Conservation (phyloP, 2,329 filamentous ascomycete genomes). For the Eutypa lata region DNA sequence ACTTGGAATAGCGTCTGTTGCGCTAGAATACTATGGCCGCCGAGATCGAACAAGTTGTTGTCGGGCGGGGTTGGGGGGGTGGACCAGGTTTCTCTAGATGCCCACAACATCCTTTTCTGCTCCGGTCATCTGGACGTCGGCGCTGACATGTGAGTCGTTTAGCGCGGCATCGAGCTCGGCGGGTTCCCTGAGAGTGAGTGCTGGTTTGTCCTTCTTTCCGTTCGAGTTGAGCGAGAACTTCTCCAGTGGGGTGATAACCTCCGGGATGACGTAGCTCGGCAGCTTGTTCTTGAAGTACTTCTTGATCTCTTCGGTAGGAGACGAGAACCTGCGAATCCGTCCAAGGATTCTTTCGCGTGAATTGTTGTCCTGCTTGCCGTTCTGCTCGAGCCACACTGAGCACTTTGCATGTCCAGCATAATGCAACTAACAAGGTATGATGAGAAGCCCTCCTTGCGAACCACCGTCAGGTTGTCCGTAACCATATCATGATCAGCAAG, state of each 20-base stretch:
- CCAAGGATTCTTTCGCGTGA: not conserved
- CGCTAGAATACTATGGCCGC: slow-evolving; percentile 69
- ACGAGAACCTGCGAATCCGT: slow-evolving; percentile 1
- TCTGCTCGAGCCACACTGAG: not conserved
- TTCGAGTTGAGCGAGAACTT: slow-evolving; percentile 68
- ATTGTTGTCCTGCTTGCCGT: not conserved
- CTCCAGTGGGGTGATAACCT: slow-evolving; percentile 30
- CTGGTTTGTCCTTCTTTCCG: slow-evolving; percentile 69
- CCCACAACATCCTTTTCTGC: slow-evolving; percentile 58
- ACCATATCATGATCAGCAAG: not conserved
- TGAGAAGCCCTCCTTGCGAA: not conserved
- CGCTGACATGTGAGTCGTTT: slow-evolving; percentile 13
- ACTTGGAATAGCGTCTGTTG: slow-evolving; percentile 68
- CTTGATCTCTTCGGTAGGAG: slow-evolving; percentile 19
- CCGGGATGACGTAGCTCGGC: slow-evolving; percentile 62
- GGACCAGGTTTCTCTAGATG: slow-evolving; percentile 61
- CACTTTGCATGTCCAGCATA: not conserved
- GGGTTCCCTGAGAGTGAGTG: slow-evolving; percentile 64
- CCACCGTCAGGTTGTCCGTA: not conserved
- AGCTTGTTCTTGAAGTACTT: slow-evolving; percentile 61
- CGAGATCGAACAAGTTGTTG: slow-evolving; percentile 68
- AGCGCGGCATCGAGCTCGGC: slow-evolving; percentile 48
- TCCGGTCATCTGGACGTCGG: slow-evolving; percentile 18
- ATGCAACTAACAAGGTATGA: not conserved
- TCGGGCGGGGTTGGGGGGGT: slow-evolving; percentile 49